Evolutionary conservation across 192 early-diverging fungal species (phyloP), one percentile per base, ranked within the genome.

Genomic region (Diversispora eburnea): DNA sequence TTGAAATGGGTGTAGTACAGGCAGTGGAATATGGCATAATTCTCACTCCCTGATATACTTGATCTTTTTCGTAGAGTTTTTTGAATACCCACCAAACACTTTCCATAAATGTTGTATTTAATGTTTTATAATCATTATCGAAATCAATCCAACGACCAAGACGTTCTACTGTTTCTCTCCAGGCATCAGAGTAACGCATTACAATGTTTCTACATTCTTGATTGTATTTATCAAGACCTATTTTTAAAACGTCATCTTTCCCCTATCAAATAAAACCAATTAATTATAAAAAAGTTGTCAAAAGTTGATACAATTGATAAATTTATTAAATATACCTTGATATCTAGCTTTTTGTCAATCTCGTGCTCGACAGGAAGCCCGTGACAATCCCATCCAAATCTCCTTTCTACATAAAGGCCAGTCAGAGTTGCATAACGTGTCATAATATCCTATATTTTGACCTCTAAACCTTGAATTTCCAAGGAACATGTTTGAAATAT

Each of bases 61-160:
- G 93, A 66, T 86, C 95, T 85, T 97, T 96, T 43, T 94, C 89
- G 71, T 89, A 96, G 46, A 99, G 87, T 81, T 95, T 90, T 88
- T 95, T 94, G 83, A 99, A 98, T 13, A 95, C 94, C 97, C 97
- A 99, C 97, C 97, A 99, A 43, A 95, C 95, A 41, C 92, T 91
- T 81, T 99, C 97, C 97, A 99, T 99, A 79, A 97, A 99, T 62
- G 91, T 80, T 62, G 91, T 85, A 81, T 99, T 91, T 66, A 99
- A 81, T 10, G 97, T 98, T 84, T 99, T 99, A 88, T 99, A 99
- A 83, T 97, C 97, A 81, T 99, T 98, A 83, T 97, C 91, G 78
- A 99, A 99, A 80, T 99, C 97, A 77, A 99, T 99, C 97, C 97
- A 99, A 59, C 97, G 94, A 57, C 95, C 97, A 77, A 97, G 91